phyloP scores from a whole-genome alignment of 2,329 filamentous ascomycete species.

The Fusarium marasasianum region DNA sequence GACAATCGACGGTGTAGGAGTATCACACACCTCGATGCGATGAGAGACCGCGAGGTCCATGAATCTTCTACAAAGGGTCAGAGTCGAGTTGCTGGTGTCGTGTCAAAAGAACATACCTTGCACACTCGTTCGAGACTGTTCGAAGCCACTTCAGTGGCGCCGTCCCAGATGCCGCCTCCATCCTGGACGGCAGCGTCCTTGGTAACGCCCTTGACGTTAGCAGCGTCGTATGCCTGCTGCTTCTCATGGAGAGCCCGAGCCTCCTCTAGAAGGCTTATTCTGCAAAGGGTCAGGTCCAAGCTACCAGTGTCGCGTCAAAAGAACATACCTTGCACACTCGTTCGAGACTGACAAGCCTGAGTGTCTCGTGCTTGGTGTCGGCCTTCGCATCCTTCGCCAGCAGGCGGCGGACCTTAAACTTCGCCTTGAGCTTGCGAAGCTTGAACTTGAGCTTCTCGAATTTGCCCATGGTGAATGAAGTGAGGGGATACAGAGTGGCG shows the following conservation, averaged over 20 bases:
- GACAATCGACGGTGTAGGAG: slow-evolving; percentile 42
- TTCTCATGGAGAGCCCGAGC: too few species aligned
- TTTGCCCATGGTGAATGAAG: too few species aligned
- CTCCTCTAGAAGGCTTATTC: background rate
- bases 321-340: background rate
- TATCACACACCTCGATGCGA: slow-evolving; percentile 54
- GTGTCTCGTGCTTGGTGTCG: too few species aligned
- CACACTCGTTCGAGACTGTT: background rate
- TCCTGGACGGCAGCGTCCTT: too few species aligned
- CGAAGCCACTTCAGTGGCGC: too few species aligned
- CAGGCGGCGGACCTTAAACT: background rate
- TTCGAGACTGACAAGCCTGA: background rate
- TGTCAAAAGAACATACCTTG: background rate
- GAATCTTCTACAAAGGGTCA: background rate
- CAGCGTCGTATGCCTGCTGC: too few species aligned
- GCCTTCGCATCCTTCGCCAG: background rate
- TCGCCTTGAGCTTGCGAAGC: background rate
- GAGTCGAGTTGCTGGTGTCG: background rate
- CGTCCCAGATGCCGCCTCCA: too few species aligned
- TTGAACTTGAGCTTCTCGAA: background rate
- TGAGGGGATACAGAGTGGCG: background rate
- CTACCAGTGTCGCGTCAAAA: background rate
- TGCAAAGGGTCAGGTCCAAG: background rate
- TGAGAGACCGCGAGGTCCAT: slow-evolving; percentile 49
- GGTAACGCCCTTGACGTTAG: too few species aligned